Evolutionary conservation across 495 filamentous ascomycete genomes (phyloP).

Genomic region (Endocarpon pusillum): DNA sequence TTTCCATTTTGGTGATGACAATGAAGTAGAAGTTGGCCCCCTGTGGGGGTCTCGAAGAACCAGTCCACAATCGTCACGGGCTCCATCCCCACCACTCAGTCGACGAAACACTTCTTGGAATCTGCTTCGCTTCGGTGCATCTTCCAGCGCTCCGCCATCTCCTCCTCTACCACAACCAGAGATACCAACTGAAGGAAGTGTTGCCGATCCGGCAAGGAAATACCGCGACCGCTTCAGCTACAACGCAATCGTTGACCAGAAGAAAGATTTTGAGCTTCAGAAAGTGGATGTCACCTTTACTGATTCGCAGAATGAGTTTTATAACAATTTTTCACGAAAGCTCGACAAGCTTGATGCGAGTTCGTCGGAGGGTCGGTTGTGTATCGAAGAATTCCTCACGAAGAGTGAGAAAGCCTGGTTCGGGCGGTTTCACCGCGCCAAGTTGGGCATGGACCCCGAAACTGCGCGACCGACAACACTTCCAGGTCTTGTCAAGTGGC

Average conservation of each 20-base stretch:
- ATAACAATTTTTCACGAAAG: constrained; percentile 35
- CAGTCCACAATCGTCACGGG: no score
- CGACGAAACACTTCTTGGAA: not conserved
- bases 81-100: not conserved
- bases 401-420: constrained; percentile 52
- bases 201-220: not conserved
- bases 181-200: constrained; percentile 3
- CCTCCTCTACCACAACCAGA: constrained; percentile 1
- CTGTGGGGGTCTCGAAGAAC: no score
- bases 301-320: constrained; percentile 42
- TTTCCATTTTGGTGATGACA: no score
- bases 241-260: constrained; percentile 32
- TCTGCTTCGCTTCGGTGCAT: not conserved
- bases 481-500: no score
- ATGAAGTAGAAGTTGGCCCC: no score
- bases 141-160: not conserved
- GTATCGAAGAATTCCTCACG: constrained; percentile 44
- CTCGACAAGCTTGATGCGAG: constrained; percentile 33
- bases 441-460: constrained; percentile 17
- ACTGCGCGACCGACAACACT: no score
- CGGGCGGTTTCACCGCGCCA: constrained; percentile 35
- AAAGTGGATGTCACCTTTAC: constrained; percentile 52
- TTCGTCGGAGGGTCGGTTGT: constrained; percentile 35
- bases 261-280: constrained; percentile 40
- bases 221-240: constrained; percentile 20